Evolutionary conservation across 2,329 filamentous ascomycete species (phyloP).

Genomic region (Penicillium sp.): DNA sequence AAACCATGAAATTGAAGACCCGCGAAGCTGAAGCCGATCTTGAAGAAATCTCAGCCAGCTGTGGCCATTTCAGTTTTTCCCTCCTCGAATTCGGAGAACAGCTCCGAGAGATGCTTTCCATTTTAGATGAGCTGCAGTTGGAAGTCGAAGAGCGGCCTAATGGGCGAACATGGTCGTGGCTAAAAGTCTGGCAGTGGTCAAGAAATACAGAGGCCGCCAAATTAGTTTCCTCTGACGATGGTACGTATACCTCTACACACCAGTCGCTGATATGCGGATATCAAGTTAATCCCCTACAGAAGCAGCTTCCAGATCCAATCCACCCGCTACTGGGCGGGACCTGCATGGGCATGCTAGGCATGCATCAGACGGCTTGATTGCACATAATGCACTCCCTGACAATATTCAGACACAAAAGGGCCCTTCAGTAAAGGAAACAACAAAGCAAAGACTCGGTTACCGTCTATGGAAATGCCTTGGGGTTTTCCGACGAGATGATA

Average conservation of each 20-base stretch:
- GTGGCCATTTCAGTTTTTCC: conserved; percentile 92
- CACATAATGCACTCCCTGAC: conserved; percentile 8
- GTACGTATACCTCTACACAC: conserved; percentile 12
- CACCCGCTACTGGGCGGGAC: background rate
- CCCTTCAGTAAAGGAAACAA: conserved; percentile 5
- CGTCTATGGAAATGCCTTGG: conserved; percentile 42
- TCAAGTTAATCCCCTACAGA: background rate
- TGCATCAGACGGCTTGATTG: conserved; percentile 6
- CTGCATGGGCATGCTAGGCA: conserved; percentile 1
- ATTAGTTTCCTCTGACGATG: conserved; percentile 26
- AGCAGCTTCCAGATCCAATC: background rate
- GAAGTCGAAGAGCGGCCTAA: conserved; percentile 61
- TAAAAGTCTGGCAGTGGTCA: conserved; percentile 67
- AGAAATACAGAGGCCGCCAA: conserved; percentile 8
- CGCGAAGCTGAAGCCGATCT: conserved; percentile 84
- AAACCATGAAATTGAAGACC: conserved; percentile 62
- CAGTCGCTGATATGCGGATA: background rate
- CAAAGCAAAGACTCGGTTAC: conserved; percentile 40
- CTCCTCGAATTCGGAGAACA: conserved; percentile 88
- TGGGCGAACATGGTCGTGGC: conserved; percentile 76
- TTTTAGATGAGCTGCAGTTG: conserved; percentile 77
- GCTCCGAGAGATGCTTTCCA: conserved; percentile 75
- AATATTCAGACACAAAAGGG: conserved; percentile 1
- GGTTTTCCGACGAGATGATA: conserved; percentile 62
- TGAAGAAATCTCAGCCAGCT: conserved; percentile 96